Percentiles rank a stretch among this genome's conserved stretches.
These are phyloP conservation scores for Pleomassaria siparia DNA, from an alignment of 2,329 filamentous ascomycete genomes.

Conservation along the genomic window DNA sequence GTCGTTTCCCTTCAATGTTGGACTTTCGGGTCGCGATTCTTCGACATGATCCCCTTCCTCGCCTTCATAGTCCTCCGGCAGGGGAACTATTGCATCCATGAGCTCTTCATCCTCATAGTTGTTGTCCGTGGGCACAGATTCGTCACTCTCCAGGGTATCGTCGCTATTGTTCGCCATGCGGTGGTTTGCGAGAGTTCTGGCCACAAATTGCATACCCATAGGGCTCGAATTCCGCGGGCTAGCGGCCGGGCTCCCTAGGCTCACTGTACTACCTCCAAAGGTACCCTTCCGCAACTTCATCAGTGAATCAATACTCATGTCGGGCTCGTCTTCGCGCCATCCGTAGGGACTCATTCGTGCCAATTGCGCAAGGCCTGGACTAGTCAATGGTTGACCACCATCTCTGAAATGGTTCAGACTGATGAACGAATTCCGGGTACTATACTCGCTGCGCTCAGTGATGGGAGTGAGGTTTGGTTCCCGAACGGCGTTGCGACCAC, in stretches of 20 bases:
- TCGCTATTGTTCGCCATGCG: conserved; percentile 30
- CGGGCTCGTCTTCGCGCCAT: conserved; percentile 58
- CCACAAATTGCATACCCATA: conserved; percentile 40
- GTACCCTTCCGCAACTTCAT: conserved; percentile 72
- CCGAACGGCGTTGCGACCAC: conserved; percentile 63
- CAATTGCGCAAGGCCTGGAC: conserved; percentile 76
- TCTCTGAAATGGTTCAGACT: conserved; percentile 61
- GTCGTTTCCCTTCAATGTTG: conserved; percentile 34
- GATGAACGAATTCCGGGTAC: conserved; percentile 88
- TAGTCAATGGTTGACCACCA: conserved; percentile 58
- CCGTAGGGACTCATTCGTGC: conserved; percentile 60
- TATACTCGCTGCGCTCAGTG: conserved; percentile 94
- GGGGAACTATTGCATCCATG: conserved; percentile 32
- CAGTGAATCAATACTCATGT: conserved; percentile 73
- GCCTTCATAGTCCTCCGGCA: conserved; percentile 22
- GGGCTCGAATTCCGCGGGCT: conserved; percentile 42
- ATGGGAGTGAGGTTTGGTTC: conserved; percentile 96
- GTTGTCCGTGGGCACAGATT: conserved; percentile 20
- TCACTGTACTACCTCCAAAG: conserved; percentile 80
- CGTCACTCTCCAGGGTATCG: conserved; percentile 28
- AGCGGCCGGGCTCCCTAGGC: conserved; percentile 50
- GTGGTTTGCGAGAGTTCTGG: conserved; percentile 26
- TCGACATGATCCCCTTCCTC: conserved; percentile 14
- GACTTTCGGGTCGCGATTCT: conserved; percentile 30
- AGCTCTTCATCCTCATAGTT: conserved; percentile 23